phyloP scores from a whole-genome alignment of 257 asterid species.

The Solanum chilense region DNA sequence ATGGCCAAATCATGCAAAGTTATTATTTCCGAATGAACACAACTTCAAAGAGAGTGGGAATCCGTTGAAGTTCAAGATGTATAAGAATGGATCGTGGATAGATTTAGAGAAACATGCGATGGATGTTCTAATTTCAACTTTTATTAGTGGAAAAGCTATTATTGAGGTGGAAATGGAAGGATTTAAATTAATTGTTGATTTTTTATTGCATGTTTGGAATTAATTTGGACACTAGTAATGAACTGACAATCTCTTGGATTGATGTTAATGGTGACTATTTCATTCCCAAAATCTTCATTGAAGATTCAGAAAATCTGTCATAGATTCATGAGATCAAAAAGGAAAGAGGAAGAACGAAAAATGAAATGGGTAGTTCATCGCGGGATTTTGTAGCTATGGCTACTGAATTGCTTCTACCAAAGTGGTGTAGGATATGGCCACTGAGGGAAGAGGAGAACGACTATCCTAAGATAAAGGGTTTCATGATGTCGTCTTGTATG shows the following conservation, averaged over 20 bases:
- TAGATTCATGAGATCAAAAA: not conserved
- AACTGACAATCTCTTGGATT: constrained; percentile 59
- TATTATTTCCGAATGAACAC: constrained; percentile 34
- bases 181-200: constrained; percentile 31
- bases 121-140: constrained; percentile 30
- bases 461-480: constrained; percentile 12
- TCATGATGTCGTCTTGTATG: constrained; percentile 11
- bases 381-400: constrained; percentile 4
- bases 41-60: constrained; percentile 48
- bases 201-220: constrained; percentile 47
- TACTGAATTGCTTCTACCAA: constrained; percentile 12
- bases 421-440: constrained; percentile 43
- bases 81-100: constrained; percentile 44
- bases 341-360: no score
- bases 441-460: constrained; percentile 14
- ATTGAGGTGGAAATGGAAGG: constrained; percentile 28
- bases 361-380: constrained; percentile 7
- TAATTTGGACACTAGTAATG: constrained; percentile 25
- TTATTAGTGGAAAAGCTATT: constrained; percentile 28
- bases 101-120: constrained; percentile 29
- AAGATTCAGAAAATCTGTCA: not conserved
- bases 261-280: constrained; percentile 53
- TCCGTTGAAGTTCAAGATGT: constrained; percentile 43
- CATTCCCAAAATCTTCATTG: constrained; percentile 33
- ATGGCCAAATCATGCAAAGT: constrained; percentile 3